A percentile compares a stretch with the other conserved stretches of the same genome.
Evolutionary conservation across 345 rosid species (phyloP).

Genomic region (Gossypium arboreum): DNA sequence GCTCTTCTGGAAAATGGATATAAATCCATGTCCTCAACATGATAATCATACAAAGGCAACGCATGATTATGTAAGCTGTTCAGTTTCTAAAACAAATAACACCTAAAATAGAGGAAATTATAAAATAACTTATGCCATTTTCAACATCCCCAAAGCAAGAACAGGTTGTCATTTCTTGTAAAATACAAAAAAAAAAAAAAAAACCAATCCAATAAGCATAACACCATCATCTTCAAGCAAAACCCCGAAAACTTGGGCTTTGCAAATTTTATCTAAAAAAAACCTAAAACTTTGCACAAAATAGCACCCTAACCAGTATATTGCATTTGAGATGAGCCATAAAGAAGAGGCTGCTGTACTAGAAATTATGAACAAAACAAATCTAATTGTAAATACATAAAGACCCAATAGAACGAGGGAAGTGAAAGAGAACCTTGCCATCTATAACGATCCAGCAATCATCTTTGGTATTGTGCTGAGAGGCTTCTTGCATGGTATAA

Average conservation of each 20-base stretch:
- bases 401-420: not conserved
- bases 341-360: not conserved
- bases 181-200: too few relatives aligned
- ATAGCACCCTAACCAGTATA: not conserved
- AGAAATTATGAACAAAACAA: not conserved
- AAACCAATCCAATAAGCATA: not conserved
- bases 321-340: not conserved
- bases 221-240: not conserved
- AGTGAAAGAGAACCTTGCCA: conserved; percentile 53
- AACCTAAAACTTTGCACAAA: not conserved
- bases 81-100: not conserved
- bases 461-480: conserved; percentile 62
- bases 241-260: not conserved
- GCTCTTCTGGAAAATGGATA: not conserved
- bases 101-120: not conserved
- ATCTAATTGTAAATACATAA: not conserved
- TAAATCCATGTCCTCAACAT: not conserved
- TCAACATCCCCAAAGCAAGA: not conserved
- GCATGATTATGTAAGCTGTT: not conserved
- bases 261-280: not conserved
- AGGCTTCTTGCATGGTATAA: conserved; percentile 63
- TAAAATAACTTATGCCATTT: too few relatives aligned
- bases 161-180: too few relatives aligned
- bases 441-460: conserved; percentile 95
- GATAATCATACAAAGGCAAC: not conserved